Percentiles rank a stretch among this genome's conserved stretches.
These are phyloP conservation scores for Clonostachys rhizophaga DNA, from an alignment of 2,329 filamentous ascomycete species.

Conservation along the genomic window DNA sequence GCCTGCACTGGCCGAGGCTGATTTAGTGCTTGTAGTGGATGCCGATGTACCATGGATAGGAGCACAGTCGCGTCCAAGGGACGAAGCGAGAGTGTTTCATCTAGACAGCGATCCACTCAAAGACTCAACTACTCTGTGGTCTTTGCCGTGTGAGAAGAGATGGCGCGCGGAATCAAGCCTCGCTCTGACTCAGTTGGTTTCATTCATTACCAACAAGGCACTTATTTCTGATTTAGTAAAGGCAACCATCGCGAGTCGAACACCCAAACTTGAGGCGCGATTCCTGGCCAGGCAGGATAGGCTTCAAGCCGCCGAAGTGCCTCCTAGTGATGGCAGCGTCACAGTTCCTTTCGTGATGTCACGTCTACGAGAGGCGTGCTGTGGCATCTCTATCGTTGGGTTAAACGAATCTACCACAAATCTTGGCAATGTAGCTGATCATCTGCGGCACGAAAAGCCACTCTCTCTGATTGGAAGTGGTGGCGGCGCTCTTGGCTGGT, in stretches of 20 bases:
- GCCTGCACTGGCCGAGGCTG: slow-evolving; percentile 47
- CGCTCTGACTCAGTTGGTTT: slow-evolving; percentile 16
- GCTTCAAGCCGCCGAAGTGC: slow-evolving; percentile 36
- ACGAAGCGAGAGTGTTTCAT: slow-evolving; percentile 54
- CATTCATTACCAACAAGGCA: not conserved
- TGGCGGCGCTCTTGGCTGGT: slow-evolving; percentile 23
- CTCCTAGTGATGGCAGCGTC: slow-evolving; percentile 43
- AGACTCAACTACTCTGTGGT: slow-evolving; percentile 51
- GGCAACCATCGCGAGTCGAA: not conserved
- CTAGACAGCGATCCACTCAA: slow-evolving; percentile 63
- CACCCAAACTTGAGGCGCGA: not conserved
- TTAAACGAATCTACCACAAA: slow-evolving; percentile 56
- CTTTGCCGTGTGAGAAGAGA: slow-evolving; percentile 40
- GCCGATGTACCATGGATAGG: slow-evolving; percentile 67
- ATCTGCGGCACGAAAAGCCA: slow-evolving; percentile 46
- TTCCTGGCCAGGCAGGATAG: slow-evolving; percentile 14
- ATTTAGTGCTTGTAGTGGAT: slow-evolving; percentile 61
- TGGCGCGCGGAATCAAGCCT: slow-evolving; percentile 42
- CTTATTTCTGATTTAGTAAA: not conserved
- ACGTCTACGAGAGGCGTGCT: slow-evolving; percentile 43
- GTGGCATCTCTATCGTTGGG: slow-evolving; percentile 55
- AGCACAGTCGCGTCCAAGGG: slow-evolving; percentile 54
- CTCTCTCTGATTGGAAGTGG: slow-evolving; percentile 20
- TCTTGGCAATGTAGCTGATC: slow-evolving; percentile 44
- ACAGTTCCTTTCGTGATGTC: slow-evolving; percentile 49